These are phyloP conservation scores for Saccharomycopsis olivae DNA, from an alignment of 805 yeast genomes.

Conservation along the genomic window DNA sequence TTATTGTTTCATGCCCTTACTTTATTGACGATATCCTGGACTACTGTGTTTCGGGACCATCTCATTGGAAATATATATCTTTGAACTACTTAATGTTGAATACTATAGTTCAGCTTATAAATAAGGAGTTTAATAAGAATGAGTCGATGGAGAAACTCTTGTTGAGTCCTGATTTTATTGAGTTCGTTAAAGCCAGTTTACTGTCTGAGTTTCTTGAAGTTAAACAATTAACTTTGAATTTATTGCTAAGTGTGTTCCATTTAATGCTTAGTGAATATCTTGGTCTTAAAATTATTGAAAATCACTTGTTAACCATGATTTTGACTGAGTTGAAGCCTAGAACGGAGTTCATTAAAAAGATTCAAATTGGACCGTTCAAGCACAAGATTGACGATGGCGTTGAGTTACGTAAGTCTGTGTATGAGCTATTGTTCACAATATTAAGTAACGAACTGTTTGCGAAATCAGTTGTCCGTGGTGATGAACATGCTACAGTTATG, in stretches of 20 bases:
- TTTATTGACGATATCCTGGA: not conserved
- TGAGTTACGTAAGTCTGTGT: conserved; percentile 59
- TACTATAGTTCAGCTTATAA: conserved; percentile 8
- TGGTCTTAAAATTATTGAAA: conserved; percentile 6
- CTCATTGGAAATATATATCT: not conserved
- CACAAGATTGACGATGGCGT: conserved; percentile 73
- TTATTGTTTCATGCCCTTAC: conserved; percentile 6
- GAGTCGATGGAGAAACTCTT: conserved; percentile 23
- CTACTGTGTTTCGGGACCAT: too few relatives aligned
- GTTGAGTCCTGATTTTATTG: conserved; percentile 20
- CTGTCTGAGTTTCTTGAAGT: conserved; percentile 35
- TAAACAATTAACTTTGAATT: conserved; percentile 49
- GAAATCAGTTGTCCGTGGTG: not conserved
- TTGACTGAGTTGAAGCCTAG: conserved; percentile 45
- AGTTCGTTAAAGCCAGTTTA: conserved; percentile 21
- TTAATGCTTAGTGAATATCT: conserved; percentile 33
- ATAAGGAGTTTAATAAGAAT: conserved; percentile 18
- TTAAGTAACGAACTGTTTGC: conserved; percentile 1
- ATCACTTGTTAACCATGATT: conserved; percentile 37
- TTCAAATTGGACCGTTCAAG: conserved; percentile 82
- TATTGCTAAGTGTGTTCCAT: conserved; percentile 49
- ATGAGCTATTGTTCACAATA: conserved; percentile 44
- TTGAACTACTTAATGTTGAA: conserved; percentile 8
- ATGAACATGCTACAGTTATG: not conserved
- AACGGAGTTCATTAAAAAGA: conserved; percentile 47